Percentiles rank a stretch among this genome's conserved stretches.
Evolutionary conservation across 495 filamentous ascomycete genomes (phyloP).

Genomic region (Talaromyces proteolyticus): DNA sequence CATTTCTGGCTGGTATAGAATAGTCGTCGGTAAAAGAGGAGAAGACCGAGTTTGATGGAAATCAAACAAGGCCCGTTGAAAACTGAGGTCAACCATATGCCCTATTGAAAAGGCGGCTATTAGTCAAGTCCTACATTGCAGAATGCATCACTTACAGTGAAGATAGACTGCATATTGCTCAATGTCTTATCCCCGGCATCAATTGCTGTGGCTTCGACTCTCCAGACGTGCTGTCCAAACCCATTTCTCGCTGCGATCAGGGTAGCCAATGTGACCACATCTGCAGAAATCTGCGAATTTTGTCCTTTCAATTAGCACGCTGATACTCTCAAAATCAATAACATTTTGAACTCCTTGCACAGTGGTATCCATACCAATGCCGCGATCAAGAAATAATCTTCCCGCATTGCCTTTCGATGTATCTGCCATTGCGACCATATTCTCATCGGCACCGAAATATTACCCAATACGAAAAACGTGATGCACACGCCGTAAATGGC

Average conservation of each 20-base stretch:
- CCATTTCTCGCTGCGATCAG: neutral
- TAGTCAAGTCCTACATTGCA: neutral
- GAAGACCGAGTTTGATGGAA: neutral
- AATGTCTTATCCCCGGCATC: neutral
- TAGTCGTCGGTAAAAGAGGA: neutral
- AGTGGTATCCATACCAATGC: neutral
- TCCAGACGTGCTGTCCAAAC: neutral
- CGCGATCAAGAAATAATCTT: neutral
- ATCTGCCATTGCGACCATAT: neutral
- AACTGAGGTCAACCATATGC: neutral
- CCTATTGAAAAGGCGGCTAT: neutral
- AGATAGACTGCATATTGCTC: neutral
- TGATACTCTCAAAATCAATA: neutral
- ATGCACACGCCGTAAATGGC: too few relatives aligned
- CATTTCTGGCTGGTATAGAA: neutral
- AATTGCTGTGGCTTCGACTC: neutral
- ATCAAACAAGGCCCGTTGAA: neutral
- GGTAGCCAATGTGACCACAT: neutral
- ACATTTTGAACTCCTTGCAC: neutral
- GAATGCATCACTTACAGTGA: neutral
- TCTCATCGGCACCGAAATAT: too few relatives aligned
- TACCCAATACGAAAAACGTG: too few relatives aligned
- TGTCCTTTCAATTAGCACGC: neutral
- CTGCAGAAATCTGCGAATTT: neutral
- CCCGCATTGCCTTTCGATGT: neutral